Evolutionary conservation across 306 rosid species (phyloP).

Genomic region (Begonia peltatifolia): DNA sequence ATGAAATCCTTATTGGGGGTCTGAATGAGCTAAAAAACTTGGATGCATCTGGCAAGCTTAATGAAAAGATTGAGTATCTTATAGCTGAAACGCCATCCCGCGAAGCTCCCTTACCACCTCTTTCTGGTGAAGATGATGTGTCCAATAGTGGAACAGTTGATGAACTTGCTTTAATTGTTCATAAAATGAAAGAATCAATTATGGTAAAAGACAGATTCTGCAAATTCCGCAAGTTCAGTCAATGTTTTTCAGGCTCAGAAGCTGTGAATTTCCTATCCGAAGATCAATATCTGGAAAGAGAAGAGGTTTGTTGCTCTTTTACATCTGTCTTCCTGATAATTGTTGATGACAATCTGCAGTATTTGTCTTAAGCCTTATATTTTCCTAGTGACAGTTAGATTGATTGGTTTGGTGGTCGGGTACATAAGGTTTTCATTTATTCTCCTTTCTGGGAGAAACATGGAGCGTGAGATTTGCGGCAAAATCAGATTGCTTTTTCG

Average conservation of each 20-base stretch:
- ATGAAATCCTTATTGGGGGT: conserved; percentile 69
- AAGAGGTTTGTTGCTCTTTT: conserved; percentile 44
- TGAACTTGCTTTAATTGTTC: conserved; percentile 59
- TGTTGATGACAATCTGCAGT: no score
- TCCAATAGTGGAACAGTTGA: conserved; percentile 49
- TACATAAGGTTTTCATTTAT: no score
- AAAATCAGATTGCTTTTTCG: no score
- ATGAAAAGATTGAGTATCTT: conserved; percentile 72
- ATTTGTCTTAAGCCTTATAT: no score
- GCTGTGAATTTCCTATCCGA: conserved; percentile 83
- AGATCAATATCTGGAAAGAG: conserved; percentile 90
- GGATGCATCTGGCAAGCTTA: conserved; percentile 56
- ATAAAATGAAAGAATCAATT: conserved; percentile 74
- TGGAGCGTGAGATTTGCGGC: no score
- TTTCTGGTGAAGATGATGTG: conserved; percentile 78
- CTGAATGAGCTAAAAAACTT: conserved; percentile 45
- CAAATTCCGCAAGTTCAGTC: conserved; percentile 67
- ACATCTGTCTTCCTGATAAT: no score
- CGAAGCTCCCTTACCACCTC: conserved; percentile 66
- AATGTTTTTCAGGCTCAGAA: conserved; percentile 65
- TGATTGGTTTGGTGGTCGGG: no score
- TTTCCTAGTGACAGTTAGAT: no score
- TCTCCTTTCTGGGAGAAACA: no score
- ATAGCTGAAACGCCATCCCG: conserved; percentile 46
- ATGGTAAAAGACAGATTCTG: conserved; percentile 52